These are phyloP conservation scores for Fagus sylvatica DNA, from an alignment of 306 rosid genomes.

Conservation along the genomic window DNA sequence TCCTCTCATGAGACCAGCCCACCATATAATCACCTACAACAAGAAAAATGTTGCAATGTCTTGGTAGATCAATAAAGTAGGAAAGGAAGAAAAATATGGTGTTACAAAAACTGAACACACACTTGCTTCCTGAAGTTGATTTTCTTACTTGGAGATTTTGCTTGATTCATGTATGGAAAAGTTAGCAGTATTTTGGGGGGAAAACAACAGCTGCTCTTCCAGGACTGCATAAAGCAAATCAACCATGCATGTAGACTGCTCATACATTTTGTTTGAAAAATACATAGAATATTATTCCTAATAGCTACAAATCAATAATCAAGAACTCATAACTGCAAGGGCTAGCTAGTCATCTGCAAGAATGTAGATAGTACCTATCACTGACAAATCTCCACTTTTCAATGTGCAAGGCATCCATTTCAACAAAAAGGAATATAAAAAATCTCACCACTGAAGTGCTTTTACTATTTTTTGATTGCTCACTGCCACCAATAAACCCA, in stretches of 20 bases:
- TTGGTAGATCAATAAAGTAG: constrained; percentile 12
- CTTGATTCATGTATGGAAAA: no score
- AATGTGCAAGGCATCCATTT: no score
- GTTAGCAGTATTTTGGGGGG: constrained; percentile 72
- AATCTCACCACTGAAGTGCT: constrained; percentile 54
- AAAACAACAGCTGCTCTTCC: constrained; percentile 95
- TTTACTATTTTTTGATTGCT: constrained; percentile 57
- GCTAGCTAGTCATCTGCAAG: no score
- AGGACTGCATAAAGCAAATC: constrained; percentile 61
- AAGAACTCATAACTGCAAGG: background rate
- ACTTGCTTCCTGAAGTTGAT: no score
- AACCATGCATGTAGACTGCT: constrained; percentile 2
- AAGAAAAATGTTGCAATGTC: constrained; percentile 19
- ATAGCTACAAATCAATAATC: background rate
- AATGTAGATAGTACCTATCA: no score
- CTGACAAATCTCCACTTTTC: no score
- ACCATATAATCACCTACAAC: constrained; percentile 80
- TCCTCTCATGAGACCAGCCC: constrained; percentile 99
- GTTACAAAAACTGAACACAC: constrained; percentile 25
- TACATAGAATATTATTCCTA: background rate
- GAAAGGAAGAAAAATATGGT: constrained; percentile 1
- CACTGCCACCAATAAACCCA: constrained; percentile 72
- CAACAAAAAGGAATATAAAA: constrained; percentile 86
- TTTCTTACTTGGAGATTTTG: constrained; percentile 47
- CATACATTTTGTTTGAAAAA: constrained; percentile 13